These are phyloP conservation scores for Bacidia gigantensis DNA, from an alignment of 495 filamentous ascomycete genomes.

Conservation along the genomic window DNA sequence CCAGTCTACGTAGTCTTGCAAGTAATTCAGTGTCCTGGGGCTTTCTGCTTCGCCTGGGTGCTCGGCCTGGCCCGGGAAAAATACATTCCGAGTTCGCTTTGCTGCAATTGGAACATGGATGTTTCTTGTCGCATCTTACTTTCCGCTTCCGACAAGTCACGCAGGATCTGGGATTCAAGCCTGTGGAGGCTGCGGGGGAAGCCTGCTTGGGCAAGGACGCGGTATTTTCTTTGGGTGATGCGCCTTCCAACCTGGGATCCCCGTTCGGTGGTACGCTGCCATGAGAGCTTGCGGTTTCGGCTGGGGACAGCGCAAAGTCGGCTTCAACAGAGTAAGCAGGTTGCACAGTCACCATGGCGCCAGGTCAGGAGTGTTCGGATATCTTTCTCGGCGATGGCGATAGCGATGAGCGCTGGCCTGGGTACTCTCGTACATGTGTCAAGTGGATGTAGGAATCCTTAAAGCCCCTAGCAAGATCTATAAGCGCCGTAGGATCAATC, in stretches of 20 bases:
- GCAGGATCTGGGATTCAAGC: conserved; percentile 55
- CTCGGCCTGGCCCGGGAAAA: conserved; percentile 71
- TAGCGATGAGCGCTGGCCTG: too few relatives aligned
- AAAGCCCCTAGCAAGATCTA: too few relatives aligned
- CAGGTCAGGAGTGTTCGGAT: background rate
- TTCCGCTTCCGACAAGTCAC: conserved; percentile 74
- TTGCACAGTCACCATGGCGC: background rate
- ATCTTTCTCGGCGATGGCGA: background rate
- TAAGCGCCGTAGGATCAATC: too few relatives aligned
- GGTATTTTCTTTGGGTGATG: conserved; percentile 8
- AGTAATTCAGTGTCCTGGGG: conserved; percentile 64
- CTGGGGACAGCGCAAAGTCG: conserved; percentile 9
- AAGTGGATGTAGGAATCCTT: too few relatives aligned
- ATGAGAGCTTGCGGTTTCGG: conserved; percentile 4
- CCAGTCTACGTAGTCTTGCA: conserved; percentile 61
- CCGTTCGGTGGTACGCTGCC: background rate
- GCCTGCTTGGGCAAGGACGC: conserved; percentile 1
- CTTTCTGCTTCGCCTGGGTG: conserved; percentile 53
- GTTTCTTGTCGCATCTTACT: conserved; percentile 74
- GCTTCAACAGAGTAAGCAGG: background rate
- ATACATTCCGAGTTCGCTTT: conserved; percentile 67
- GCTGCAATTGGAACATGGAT: conserved; percentile 73
- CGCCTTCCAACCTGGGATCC: background rate
- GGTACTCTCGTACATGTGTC: too few relatives aligned
- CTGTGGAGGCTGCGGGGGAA: conserved; percentile 2